Conservation (phyloP, 2,329 filamentous ascomycete genomes). For the Elsinoe perseae region DNA sequence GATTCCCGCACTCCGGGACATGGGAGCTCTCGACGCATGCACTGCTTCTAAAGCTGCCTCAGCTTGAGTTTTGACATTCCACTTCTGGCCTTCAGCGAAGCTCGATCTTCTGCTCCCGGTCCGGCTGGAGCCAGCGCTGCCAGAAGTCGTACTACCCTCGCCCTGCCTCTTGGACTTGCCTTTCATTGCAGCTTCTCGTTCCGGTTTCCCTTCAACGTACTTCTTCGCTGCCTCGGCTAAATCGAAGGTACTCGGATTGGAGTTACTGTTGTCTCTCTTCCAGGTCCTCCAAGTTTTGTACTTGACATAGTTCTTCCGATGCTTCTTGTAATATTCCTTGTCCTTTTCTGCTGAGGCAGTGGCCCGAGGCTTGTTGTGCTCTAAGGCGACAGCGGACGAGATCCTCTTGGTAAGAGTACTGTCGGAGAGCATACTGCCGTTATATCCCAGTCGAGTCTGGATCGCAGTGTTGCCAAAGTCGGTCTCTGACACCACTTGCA, state of each 20-base stretch:
- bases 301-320: conserved; percentile 14
- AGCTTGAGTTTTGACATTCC: background rate
- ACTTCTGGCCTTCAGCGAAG: background rate
- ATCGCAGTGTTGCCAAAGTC: conserved; percentile 29
- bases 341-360: background rate
- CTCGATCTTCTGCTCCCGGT: background rate
- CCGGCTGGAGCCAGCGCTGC: background rate
- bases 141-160: background rate
- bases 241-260: background rate
- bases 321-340: conserved; percentile 5
- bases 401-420: conserved; percentile 32
- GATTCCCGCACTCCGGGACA: too few relatives aligned
- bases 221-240: background rate
- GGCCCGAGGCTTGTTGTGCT: conserved; percentile 1
- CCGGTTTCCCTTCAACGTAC: background rate
- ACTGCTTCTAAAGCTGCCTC: background rate
- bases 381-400: conserved; percentile 26
- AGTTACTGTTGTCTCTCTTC: background rate
- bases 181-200: background rate
- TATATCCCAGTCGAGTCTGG: conserved; percentile 29
- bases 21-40: too few relatives aligned
- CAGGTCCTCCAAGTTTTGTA: conserved; percentile 14
- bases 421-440: conserved; percentile 30
- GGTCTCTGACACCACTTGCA: conserved; percentile 29
- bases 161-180: background rate